Evolutionary conservation across 176 grass and related monocot species (phyloP).

Genomic region (Oryza coarctata): DNA sequence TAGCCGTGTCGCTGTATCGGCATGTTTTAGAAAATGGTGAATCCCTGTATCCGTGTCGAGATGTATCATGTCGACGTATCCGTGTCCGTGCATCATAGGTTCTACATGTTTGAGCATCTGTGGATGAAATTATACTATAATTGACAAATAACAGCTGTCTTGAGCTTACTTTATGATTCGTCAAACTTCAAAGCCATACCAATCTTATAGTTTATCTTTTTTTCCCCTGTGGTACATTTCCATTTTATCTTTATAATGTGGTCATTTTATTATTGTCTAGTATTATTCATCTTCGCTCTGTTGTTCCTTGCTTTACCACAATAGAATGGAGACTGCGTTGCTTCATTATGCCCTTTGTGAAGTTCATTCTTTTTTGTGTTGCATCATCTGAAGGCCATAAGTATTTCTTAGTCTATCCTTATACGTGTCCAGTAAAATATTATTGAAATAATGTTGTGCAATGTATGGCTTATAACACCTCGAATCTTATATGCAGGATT

Average conservation of each 20-base stretch:
- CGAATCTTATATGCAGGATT: constrained; percentile 54
- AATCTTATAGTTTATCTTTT: not conserved
- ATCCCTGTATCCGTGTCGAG: no score
- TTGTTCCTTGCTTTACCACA: not conserved
- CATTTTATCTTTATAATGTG: constrained; percentile 1
- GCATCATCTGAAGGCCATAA: constrained; percentile 3
- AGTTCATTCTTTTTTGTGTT: not conserved
- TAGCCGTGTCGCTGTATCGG: no score
- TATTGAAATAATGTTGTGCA: not conserved
- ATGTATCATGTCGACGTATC: no score
- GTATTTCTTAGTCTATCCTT: not conserved
- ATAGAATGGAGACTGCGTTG: not conserved
- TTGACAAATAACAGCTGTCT: not conserved
- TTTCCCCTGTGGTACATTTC: not conserved
- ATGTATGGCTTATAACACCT: not conserved
- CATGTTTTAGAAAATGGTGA: no score
- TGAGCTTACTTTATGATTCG: not conserved
- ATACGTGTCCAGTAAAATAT: not conserved
- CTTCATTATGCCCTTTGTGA: not conserved
- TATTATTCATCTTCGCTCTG: not conserved
- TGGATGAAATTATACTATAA: not conserved
- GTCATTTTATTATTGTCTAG: not conserved
- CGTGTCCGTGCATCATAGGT: no score
- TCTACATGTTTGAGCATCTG: not conserved
- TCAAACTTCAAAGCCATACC: not conserved